Percentiles rank a stretch among this genome's conserved stretches.
Evolutionary conservation across 2,329 filamentous ascomycete species (phyloP).

Genomic region (Hymenoscyphus linearis): DNA sequence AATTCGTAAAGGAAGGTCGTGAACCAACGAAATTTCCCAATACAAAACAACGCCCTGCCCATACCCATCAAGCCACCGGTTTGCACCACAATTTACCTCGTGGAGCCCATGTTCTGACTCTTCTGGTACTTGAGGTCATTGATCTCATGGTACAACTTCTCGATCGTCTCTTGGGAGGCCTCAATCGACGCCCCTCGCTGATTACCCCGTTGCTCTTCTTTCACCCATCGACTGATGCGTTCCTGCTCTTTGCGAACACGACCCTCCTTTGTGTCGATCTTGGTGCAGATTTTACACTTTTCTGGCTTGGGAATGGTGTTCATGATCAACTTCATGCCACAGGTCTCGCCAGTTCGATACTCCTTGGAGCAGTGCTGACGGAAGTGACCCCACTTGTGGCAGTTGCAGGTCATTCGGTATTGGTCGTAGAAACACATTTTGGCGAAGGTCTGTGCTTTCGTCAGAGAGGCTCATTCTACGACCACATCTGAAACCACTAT

Average conservation of each 20-base stretch:
- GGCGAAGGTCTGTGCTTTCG: conserved; percentile 20
- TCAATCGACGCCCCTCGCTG: conserved; percentile 64
- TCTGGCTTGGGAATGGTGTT: conserved; percentile 54
- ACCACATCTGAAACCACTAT: conserved; percentile 19
- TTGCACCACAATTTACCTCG: conserved; percentile 5
- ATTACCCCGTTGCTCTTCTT: conserved; percentile 42
- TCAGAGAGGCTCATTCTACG: conserved; percentile 15
- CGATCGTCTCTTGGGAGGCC: conserved; percentile 64
- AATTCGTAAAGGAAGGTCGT: conserved; percentile 5
- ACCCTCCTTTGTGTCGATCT: conserved; percentile 79
- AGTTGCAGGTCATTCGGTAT: conserved; percentile 77
- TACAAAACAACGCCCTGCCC: conserved; percentile 1
- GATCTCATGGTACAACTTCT: conserved; percentile 58
- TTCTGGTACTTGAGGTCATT: conserved; percentile 35
- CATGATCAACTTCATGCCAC: conserved; percentile 86
- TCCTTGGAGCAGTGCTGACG: conserved; percentile 89
- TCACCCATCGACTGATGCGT: conserved; percentile 71
- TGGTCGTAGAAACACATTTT: conserved; percentile 96
- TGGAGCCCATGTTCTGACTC: conserved; percentile 5
- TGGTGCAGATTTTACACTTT: conserved; percentile 80
- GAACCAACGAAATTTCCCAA: conserved; percentile 16
- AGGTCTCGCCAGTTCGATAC: conserved; percentile 93
- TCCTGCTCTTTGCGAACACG: conserved; percentile 68
- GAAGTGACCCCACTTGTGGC: conserved; percentile 94
- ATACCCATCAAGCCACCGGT: not conserved